phyloP scores from a whole-genome alignment of 139 green algal species.

The Eudorina sp. region DNA sequence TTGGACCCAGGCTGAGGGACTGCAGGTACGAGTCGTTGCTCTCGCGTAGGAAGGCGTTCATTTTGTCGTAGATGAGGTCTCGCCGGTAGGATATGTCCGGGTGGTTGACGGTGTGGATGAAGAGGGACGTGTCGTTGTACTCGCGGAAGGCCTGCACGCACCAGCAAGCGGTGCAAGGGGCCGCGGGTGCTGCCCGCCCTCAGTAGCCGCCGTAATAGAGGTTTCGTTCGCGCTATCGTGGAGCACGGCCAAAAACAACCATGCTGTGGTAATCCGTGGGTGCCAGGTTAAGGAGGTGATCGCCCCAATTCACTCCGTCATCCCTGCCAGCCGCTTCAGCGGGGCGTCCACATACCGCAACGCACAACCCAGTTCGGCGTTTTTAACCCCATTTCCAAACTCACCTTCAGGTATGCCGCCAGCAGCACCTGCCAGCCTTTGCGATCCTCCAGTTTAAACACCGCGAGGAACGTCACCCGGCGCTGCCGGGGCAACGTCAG shows the following conservation, averaged over 20 bases:
- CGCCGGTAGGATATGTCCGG: neutral
- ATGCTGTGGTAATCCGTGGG: too few relatives aligned
- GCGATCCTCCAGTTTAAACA: conserved; percentile 65
- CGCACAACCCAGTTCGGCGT: too few relatives aligned
- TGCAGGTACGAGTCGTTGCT: neutral
- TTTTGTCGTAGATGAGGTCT: neutral
- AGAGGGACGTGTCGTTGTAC: neutral
- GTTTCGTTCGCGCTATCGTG: too few relatives aligned
- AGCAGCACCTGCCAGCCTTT: conserved; percentile 60
- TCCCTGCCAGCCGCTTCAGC: too few relatives aligned
- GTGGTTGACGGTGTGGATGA: neutral
- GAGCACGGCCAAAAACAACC: too few relatives aligned
- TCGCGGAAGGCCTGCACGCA: conserved; percentile 3
- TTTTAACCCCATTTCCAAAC: too few relatives aligned
- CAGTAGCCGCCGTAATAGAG: too few relatives aligned
- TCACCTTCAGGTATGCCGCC: conserved; percentile 27
- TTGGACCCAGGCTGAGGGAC: neutral
- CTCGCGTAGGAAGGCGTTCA: neutral
- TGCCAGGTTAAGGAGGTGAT: too few relatives aligned
- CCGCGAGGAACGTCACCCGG: conserved; percentile 53
- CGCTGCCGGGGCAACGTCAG: neutral
- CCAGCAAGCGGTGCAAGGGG: too few relatives aligned
- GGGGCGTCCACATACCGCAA: too few relatives aligned
- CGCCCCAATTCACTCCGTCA: too few relatives aligned
- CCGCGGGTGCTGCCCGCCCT: too few relatives aligned